Base-by-base conservation (phyloP, 495 filamentous ascomycete genomes). In the Neurospora sp. region DNA sequence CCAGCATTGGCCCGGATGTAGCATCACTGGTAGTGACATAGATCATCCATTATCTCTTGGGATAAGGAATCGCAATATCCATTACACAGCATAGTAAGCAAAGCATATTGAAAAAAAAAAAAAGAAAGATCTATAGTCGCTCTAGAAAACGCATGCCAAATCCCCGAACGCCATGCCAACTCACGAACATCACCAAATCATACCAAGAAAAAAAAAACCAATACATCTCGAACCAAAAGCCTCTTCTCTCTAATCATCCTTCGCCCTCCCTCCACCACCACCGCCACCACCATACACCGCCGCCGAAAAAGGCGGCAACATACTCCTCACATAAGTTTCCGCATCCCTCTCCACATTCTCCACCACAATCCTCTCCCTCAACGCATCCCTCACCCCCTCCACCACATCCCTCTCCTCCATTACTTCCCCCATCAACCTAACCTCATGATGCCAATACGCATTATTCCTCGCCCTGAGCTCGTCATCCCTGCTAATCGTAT, bases 401-500 rank as follows among this genome's bases (percentile, higher is more conserved):
- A 88, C 80, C 8, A 90, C 89, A 71, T 89, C 88, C 44, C 85
- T 79, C 73, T 90, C 89, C 83, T 89, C 84, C 88, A 89, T 88
- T 37, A 87, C 81, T 71, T 89, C 86, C 73, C 84, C 78, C 82
- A 88, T 89, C 73, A 88, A 48, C 23, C 75, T 75, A 10, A 84
- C 88, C 79, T 90, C 88, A 46, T 85, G 83, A 2, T 72, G 74
- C 89, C 89, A 90, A 74, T 89, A 89, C 27, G 76, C 81, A 20
- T 77, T 78, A 14, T 77, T 80, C 71, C 83, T 82, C 16, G 73
- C 78, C 27, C 87, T 81, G 75, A 90, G 73, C 37, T 82, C 83
- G 72, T 87, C 86, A 79, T 90, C 86, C 54, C 87, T 73, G 23
- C 80, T 72, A 23, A 85, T 79, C n/a, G 88, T 86, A 76, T 90